Base-by-base conservation (phyloP, 2,329 filamentous ascomycete species). In the Exophiala oligosperma region DNA sequence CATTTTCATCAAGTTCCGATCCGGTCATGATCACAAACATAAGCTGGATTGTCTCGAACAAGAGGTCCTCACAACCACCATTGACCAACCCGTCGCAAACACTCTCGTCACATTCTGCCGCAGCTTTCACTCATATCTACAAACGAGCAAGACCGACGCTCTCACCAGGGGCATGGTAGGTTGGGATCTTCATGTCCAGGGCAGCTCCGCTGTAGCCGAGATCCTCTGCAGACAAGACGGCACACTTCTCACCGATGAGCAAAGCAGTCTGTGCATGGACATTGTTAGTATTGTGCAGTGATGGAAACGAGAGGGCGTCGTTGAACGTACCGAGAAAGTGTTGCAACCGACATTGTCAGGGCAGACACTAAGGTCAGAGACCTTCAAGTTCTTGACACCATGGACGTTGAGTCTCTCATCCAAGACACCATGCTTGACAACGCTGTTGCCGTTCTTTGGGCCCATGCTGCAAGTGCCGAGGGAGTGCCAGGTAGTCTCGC, bases 391-490 rank as follows among this genome's bases (percentile, higher is more conserved):
- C 78, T 90, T 82, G 64, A 91, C 87, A 52, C 88, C 89, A 70
- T 91, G 87, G 2, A 92, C 88, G 65, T 91, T 91, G 56, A 92
- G 81, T 59, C 88, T 83, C 73, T 90, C 87, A 69, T 92, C 89
- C 38, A 92, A 75, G 0, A 92, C 89, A 59, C 89, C 89, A 68
- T 91, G 87, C 76, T 89, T 90, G 72, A 92, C 88, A 68, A 92
- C 90, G 67, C 83, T 86, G 77, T 91, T 92, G 59, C 90, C 89
- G 68, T 91, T 83, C 60, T 76, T 81, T 3, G 89, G 89, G 0
- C 87, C 88, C 87, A 92, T 92, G 52, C 85, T 89, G 76, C 88
- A 91, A 1, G 88, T 91, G 40, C 82, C 81, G 5, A 84, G 77
- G 17, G 75, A 74, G 76, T 90, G 87, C 87, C 88, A 90, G 38